phyloP scores from a whole-genome alignment of 352 stramenopile species.

The Elongisporangium anandrum region DNA sequence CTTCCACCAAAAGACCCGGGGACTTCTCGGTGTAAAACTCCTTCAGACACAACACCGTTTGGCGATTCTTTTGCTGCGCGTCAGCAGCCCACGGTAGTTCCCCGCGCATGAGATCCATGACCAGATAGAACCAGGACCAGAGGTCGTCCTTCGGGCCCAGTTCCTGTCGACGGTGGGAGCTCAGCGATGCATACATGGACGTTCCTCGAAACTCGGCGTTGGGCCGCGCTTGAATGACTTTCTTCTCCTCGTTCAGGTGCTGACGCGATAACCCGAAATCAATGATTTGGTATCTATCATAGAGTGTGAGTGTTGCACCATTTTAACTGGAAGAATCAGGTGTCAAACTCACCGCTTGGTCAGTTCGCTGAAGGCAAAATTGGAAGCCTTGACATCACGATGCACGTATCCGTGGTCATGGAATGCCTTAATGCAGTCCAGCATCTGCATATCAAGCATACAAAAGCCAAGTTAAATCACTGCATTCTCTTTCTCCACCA shows the following conservation, averaged over 20 bases:
- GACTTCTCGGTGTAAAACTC: slow-evolving; percentile 81
- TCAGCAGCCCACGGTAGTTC: slow-evolving; percentile 80
- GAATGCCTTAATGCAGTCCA: slow-evolving; percentile 85
- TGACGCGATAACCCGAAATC: slow-evolving; percentile 84
- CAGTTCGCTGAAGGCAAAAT: slow-evolving; percentile 69
- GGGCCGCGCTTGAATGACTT: slow-evolving; percentile 50
- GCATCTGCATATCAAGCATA: slow-evolving; percentile 61
- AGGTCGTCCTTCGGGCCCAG: slow-evolving; percentile 83
- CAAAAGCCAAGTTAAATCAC: not conserved
- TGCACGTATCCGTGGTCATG: slow-evolving; percentile 85
- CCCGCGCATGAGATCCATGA: slow-evolving; percentile 85
- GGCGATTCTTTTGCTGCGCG: slow-evolving; percentile 79
- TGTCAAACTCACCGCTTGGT: slow-evolving; percentile 6
- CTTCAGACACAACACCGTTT: slow-evolving; percentile 77
- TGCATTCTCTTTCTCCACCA: not conserved
- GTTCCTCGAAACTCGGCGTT: slow-evolving; percentile 85
- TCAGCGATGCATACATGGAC: slow-evolving; percentile 88
- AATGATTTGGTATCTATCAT: slow-evolving; percentile 66
- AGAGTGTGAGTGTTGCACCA: not conserved
- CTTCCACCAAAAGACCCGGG: slow-evolving; percentile 65
- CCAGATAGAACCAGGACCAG: slow-evolving; percentile 88
- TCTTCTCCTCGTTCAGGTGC: slow-evolving; percentile 56
- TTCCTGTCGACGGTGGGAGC: slow-evolving; percentile 72
- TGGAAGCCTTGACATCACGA: slow-evolving; percentile 88
- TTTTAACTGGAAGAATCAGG: not conserved